Conservation (phyloP, 192 early-diverging fungal species). For the Coemansia sp. region DNA sequence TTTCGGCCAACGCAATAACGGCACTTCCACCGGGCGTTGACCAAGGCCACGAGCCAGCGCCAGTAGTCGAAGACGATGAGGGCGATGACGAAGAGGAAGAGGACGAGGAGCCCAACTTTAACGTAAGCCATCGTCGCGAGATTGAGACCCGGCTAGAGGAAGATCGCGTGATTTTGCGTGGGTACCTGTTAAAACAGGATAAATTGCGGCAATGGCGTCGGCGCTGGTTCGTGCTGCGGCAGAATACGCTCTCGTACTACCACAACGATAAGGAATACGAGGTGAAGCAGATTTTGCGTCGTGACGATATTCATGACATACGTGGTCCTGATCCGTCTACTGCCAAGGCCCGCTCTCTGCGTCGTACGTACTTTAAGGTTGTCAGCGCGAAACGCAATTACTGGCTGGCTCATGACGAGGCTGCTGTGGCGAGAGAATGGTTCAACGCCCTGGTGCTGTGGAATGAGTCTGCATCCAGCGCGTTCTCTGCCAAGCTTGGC, state of each 20-base stretch:
- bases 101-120: conserved; percentile 56
- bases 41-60: conserved; percentile 32
- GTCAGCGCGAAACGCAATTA: conserved; percentile 51
- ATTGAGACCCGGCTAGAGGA: conserved; percentile 41
- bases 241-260: conserved; percentile 57
- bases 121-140: conserved; percentile 47
- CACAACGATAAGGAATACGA: conserved; percentile 49
- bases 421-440: conserved; percentile 35
- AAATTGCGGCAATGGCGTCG: conserved; percentile 57
- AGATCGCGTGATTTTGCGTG: conserved; percentile 49
- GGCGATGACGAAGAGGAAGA: conserved; percentile 31
- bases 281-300: conserved; percentile 53
- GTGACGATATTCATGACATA: conserved; percentile 40
- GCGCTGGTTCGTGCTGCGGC: conserved; percentile 58
- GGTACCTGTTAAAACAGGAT: conserved; percentile 55
- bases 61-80: conserved; percentile 14
- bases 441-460: conserved; percentile 39
- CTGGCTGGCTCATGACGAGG: conserved; percentile 55
- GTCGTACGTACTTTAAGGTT: conserved; percentile 49
- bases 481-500: background rate
- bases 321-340: conserved; percentile 51
- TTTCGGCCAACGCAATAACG: conserved; percentile 5
- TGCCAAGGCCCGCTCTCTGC: conserved; percentile 48
- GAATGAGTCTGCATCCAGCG: conserved; percentile 12
- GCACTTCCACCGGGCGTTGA: conserved; percentile 40